Base-by-base conservation (phyloP, 2,329 filamentous ascomycete genomes). In the Monosporascus sp. region DNA sequence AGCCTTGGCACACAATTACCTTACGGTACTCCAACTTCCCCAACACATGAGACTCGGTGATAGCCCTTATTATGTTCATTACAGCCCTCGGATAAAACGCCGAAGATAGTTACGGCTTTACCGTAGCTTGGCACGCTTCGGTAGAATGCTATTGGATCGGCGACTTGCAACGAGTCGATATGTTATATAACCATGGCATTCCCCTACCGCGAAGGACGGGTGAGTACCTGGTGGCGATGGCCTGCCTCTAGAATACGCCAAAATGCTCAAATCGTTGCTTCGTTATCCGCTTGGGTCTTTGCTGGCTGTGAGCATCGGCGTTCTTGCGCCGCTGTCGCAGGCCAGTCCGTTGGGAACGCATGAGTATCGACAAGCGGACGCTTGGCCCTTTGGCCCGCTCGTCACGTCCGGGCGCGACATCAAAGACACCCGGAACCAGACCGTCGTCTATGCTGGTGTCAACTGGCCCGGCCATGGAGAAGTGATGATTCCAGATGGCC, bases 401-500 rank as follows among this genome's bases (percentile, higher is more conserved):
- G 64, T 64, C 52, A 65, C 71, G 24, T 66, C 68, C 0, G 76
- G 72, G 1, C 67, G 73, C 2, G 72, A 71, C 61, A 74, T 79
- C 49, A 68, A 71, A 44, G 72, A 78, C 54, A 66, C 72, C 1
- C 66, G 68, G 0, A 74, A 74, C 38, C 63, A 71, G 2, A 72
- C 70, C 37, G 67, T 82, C 37, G 76, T 72, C 7, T 77, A 79
- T 52, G 80, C 78, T 4, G 82, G 82, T 0, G 75, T 76, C 14
- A 86, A 86, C 59, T 86, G 82, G 83, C 80, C 82, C 0, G 83
- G 81, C 1, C 77, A 80, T 17, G 76, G 75, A 45, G 81, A 85
- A 45, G 75, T 78, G n/a, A 86, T 86, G 82, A 73, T 86, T 1
- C 83, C 82, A 0, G 83, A 87, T 58, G 84, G 84, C 3, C 72